Evolutionary conservation across 225 moss, liverwort and hornwort species (phyloP).

Genomic region (Bryum argenteum): DNA sequence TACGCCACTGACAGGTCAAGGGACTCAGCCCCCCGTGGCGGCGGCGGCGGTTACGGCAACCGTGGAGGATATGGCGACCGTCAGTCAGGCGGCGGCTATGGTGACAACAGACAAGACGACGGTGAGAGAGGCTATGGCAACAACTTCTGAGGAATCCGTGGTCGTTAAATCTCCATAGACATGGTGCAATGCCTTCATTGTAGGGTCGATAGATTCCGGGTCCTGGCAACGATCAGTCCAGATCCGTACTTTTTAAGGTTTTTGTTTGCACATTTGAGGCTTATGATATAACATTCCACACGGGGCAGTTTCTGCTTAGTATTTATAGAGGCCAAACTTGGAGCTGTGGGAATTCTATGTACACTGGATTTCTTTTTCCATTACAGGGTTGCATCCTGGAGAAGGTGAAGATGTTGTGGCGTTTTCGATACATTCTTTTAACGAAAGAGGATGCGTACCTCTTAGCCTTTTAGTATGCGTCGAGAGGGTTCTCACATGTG

Average conservation of each 20-base stretch:
- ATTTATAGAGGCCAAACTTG: slow-evolving; percentile 20
- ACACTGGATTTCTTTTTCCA: slow-evolving; percentile 21
- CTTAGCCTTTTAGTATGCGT: slow-evolving; percentile 17
- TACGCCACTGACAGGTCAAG: slow-evolving; percentile 70
- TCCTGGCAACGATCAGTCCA: neutral
- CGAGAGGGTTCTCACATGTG: neutral
- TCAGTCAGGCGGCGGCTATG: slow-evolving; percentile 27
- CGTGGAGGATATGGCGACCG: slow-evolving; percentile 40
- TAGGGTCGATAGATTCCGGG: slow-evolving; percentile 10
- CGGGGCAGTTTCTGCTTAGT: slow-evolving; percentile 15
- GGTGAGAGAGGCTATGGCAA: slow-evolving; percentile 35
- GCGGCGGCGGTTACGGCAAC: slow-evolving; percentile 34
- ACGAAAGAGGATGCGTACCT: slow-evolving; percentile 23
- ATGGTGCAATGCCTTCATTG: slow-evolving; percentile 6
- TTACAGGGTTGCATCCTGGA: neutral
- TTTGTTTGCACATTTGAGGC: slow-evolving; percentile 24
- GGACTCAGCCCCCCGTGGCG: slow-evolving; percentile 33
- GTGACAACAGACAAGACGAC: slow-evolving; percentile 16
- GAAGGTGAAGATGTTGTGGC: slow-evolving; percentile 14
- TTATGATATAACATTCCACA: slow-evolving; percentile 4
- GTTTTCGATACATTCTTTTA: slow-evolving; percentile 33
- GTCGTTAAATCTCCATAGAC: neutral
- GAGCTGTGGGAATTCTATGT: slow-evolving; percentile 25
- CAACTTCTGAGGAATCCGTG: slow-evolving; percentile 14
- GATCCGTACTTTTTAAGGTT: slow-evolving; percentile 11